Percentiles rank a stretch among this genome's conserved stretches.
phyloP scores from a whole-genome alignment of 192 early-diverging fungal genomes.

The Gryganskiella cystojenkinii region DNA sequence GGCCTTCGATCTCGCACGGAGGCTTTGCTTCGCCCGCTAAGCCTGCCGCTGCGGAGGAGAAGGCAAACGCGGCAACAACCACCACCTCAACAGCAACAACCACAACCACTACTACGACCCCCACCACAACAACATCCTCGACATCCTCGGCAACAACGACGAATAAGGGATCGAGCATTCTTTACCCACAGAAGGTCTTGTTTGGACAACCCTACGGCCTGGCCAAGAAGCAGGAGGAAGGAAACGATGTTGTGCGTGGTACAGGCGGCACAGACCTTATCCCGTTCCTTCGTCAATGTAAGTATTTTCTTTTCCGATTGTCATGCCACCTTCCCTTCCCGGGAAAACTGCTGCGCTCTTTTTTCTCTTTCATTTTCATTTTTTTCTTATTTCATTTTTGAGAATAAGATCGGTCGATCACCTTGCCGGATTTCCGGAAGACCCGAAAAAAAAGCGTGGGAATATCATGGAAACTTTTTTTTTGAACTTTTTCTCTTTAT shows the following conservation, averaged over 20 bases:
- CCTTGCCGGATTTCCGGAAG: background rate
- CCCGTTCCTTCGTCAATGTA: constrained; percentile 79
- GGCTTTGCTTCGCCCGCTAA: constrained; percentile 56
- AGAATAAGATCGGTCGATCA: too few species aligned
- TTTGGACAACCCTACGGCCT: constrained; percentile 55
- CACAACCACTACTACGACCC: background rate
- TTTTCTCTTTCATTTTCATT: constrained; percentile 5
- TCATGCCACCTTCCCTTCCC: too few species aligned
- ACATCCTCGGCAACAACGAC: background rate
- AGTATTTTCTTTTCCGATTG: constrained; percentile 1
- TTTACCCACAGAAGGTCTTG: constrained; percentile 40
- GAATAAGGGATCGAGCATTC: constrained; percentile 32
- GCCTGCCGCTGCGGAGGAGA: background rate
- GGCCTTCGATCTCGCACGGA: constrained; percentile 71
- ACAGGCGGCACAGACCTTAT: constrained; percentile 91
- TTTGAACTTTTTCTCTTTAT: constrained; percentile 1
- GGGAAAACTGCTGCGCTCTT: background rate
- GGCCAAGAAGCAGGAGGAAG: constrained; percentile 68
- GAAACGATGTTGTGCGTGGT: constrained; percentile 71
- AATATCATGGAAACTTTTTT: background rate
- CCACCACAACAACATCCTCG: constrained; percentile 1
- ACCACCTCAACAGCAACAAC: background rate
- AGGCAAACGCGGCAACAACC: background rate
- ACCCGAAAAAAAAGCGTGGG: background rate
- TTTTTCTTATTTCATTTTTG: background rate